Evolutionary conservation across 305 asterid species (phyloP).

Genomic region (Plantago coronopus): DNA sequence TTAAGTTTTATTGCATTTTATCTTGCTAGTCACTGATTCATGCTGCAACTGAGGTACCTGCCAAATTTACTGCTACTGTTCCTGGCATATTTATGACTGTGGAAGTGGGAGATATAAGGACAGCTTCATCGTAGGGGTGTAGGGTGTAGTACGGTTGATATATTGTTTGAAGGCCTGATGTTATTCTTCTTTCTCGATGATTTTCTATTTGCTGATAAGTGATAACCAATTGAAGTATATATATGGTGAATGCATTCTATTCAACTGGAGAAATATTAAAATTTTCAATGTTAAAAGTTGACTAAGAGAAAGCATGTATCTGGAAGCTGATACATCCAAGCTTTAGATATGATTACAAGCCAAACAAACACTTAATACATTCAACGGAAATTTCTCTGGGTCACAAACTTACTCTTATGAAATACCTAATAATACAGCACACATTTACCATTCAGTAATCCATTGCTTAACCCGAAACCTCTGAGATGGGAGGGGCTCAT

Average conservation of each 20-base stretch:
- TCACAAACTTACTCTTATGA: constrained; percentile 7
- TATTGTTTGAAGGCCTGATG: too few relatives aligned
- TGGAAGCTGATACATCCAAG: constrained; percentile 11
- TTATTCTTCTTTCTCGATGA: too few relatives aligned
- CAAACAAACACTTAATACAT: constrained; percentile 30
- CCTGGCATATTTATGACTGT: too few relatives aligned
- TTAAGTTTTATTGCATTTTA: constrained; percentile 25
- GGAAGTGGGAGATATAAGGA: too few relatives aligned
- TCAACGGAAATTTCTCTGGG: constrained; percentile 21
- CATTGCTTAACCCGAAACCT: constrained; percentile 32
- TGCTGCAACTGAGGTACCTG: constrained; percentile 32
- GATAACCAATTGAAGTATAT: too few relatives aligned
- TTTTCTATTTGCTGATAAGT: too few relatives aligned
- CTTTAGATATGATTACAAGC: constrained; percentile 18
- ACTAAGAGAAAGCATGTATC: constrained; percentile 9
- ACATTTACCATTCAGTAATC: constrained; percentile 22
- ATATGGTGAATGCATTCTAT: too few relatives aligned
- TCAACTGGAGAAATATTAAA: too few relatives aligned
- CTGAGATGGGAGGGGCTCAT: constrained; percentile 37
- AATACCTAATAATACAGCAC: constrained; percentile 18
- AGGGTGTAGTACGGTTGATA: too few relatives aligned
- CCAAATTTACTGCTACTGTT: constrained; percentile 11
- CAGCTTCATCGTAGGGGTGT: too few relatives aligned
- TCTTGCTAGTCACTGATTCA: constrained; percentile 27
- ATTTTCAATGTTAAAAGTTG: not conserved